Base-by-base conservation (phyloP, 2,329 filamentous ascomycete species). In the Trichophyton equinum region DNA sequence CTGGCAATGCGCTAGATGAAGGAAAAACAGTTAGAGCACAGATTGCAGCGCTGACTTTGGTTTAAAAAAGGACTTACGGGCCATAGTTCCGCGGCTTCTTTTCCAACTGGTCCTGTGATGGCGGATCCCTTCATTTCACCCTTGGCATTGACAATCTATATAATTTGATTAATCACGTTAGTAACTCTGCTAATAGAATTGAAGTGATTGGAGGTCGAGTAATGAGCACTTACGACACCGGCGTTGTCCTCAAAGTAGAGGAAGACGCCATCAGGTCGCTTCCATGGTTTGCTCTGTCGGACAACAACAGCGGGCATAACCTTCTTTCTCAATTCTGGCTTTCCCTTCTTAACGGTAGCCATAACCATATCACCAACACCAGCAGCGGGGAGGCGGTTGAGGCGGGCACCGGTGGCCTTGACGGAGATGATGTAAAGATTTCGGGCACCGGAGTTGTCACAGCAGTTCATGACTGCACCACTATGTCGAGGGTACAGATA, bases 201-300 rank as follows among this genome's bases (percentile, higher is more conserved):
- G 44, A 13, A 38, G 53, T 36, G 6, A 51, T 44, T n/a, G 13
- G 40, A 44, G 22, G 9, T 57, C 18, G 8, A 22, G 13, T 1
- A 11, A 57, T 11, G 55, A 11, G 46, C 61, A 91, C 88, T 79
- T 81, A 92, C 89, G 74, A 99, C 94, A 86, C 94, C 94, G 78
- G 94, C 94, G 80, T 99, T 99, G 82, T 99, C 95, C 89, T 99
- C 94, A 76, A 99, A 99, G 86, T 99, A 99, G 72, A 99, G 86
- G 85, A 90, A 99, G 74, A 97, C 89, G 81, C 94, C 95, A 79
- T 99, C 94, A 72, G 89, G 88, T 79, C 94, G 87, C 85, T 94
- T 91, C 94, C 94, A 99, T 74, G 94, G 94, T 87, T 99, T 99
- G 83, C 88, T 89, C 84, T 97, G 94, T 79, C 94, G 85, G 78